phyloP scores from a whole-genome alignment of 1,139 yeast species.

The Arxiozyma heterogenica region DNA sequence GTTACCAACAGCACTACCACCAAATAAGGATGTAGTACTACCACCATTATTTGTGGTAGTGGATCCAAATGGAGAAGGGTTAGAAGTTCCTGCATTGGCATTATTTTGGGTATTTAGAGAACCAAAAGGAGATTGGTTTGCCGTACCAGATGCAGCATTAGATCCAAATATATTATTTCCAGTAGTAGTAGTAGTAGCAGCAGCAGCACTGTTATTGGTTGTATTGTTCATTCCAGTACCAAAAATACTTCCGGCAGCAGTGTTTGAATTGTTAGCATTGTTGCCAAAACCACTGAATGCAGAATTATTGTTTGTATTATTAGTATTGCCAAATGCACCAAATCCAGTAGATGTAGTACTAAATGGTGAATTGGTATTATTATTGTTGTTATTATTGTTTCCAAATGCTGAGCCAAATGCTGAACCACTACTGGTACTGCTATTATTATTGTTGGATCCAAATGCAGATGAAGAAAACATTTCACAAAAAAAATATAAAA shows the following conservation, averaged over 20 bases:
- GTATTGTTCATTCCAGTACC: not conserved
- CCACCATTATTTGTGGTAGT: not conserved
- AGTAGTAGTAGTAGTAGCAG: not conserved
- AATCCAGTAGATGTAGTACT: constrained; percentile 2
- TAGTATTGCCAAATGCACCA: not conserved
- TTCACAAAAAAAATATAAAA: too few species aligned
- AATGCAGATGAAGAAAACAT: constrained; percentile 1
- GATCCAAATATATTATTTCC: not conserved
- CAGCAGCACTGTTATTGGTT: not conserved
- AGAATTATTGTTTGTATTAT: not conserved
- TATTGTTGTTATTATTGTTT: constrained; percentile 2
- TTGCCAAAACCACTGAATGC: constrained; percentile 9
- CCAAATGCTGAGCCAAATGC: constrained; percentile 1
- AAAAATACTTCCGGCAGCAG: not conserved
- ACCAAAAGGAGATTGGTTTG: not conserved
- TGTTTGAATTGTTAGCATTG: not conserved
- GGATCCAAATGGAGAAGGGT: not conserved
- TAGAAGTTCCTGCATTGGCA: not conserved
- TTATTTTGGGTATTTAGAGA: not conserved
- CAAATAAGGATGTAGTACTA: not conserved
- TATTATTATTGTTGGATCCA: not conserved
- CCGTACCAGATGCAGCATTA: not conserved
- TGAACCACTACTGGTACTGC: not conserved
- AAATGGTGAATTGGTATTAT: not conserved
- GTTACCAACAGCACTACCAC: not conserved